A percentile compares a stretch with the other conserved stretches of the same genome.
Evolutionary conservation across 305 asterid genomes (phyloP).

Genomic region (Nicotiana rustica): DNA sequence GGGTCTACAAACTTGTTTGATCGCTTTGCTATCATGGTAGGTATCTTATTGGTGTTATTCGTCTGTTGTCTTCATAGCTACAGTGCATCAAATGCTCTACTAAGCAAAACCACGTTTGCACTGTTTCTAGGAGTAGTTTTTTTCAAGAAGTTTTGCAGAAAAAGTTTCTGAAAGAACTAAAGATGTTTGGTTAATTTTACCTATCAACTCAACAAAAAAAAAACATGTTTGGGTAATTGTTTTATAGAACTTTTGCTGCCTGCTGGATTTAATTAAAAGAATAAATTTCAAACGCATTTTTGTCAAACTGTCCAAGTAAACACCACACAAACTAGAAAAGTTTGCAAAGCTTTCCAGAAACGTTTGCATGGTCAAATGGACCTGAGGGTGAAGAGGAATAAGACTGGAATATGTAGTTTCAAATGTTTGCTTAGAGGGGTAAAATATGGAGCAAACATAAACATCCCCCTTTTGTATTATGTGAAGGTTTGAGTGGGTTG

Average conservation of each 20-base stretch:
- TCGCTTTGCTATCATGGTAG: conserved; percentile 91
- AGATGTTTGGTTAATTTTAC: background rate
- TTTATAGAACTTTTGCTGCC: conserved; percentile 9
- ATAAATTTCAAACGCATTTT: background rate
- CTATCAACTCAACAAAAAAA: no score
- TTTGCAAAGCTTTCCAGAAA: background rate
- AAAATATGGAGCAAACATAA: background rate
- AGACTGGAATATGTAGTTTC: conserved; percentile 5
- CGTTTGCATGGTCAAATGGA: background rate
- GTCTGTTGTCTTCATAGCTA: conserved; percentile 21
- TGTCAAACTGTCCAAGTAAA: conserved; percentile 24
- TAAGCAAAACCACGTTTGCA: conserved; percentile 5
- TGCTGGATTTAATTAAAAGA: background rate
- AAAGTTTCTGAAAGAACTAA: background rate
- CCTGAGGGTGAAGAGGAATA: background rate
- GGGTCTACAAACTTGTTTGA: conserved; percentile 97
- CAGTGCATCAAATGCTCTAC: conserved; percentile 30
- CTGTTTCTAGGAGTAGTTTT: background rate
- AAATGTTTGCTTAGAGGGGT: background rate
- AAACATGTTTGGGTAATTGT: conserved; percentile 4
- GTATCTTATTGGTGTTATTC: conserved; percentile 38
- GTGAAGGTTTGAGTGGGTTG: conserved; percentile 26
- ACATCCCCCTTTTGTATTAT: background rate
- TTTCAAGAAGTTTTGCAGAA: background rate
- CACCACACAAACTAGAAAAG: conserved; percentile 15